Evolutionary conservation across 768 basidiomycete species (phyloP).

Genomic region (Suillus placidus): DNA sequence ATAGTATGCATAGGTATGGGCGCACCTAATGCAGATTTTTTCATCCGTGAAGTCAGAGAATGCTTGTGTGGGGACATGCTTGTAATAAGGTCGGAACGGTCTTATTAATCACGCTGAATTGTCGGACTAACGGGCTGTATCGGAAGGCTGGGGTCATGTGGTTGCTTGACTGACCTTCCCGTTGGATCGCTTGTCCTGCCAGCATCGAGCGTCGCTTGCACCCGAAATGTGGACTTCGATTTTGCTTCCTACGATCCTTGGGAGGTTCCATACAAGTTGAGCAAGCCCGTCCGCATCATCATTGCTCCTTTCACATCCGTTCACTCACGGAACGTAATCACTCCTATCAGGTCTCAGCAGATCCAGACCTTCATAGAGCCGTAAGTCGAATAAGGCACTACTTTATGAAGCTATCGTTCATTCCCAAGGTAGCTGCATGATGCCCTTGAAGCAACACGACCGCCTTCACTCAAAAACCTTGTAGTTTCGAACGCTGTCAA

Average conservation of each 20-base stretch:
- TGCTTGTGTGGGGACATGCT: slow-evolving; percentile 65
- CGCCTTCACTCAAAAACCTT: slow-evolving; percentile 35
- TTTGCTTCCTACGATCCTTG: slow-evolving; percentile 49
- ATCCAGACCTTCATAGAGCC: slow-evolving; percentile 50
- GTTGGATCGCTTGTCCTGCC: slow-evolving; percentile 82
- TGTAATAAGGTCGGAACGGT: slow-evolving; percentile 45
- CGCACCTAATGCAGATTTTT: slow-evolving; percentile 81
- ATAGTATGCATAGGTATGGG: slow-evolving; percentile 87
- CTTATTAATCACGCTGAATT: slow-evolving; percentile 2
- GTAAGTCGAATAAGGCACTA: slow-evolving; percentile 38
- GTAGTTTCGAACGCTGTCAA: slow-evolving; percentile 55
- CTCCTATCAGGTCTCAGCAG: slow-evolving; percentile 55
- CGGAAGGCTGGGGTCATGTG: slow-evolving; percentile 79
- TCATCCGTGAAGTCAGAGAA: slow-evolving; percentile 79
- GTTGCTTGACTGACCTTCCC: slow-evolving; percentile 64
- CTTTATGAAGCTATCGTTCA: slow-evolving; percentile 10
- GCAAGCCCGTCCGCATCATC: slow-evolving; percentile 54
- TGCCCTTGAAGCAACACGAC: slow-evolving; percentile 48
- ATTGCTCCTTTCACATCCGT: slow-evolving; percentile 1
- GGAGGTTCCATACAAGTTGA: slow-evolving; percentile 61
- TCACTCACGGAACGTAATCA: slow-evolving; percentile 10
- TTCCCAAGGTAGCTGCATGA: slow-evolving; percentile 44
- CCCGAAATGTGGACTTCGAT: slow-evolving; percentile 77
- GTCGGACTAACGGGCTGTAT: slow-evolving; percentile 2
- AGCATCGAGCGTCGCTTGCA: slow-evolving; percentile 65